Evolutionary conservation across 768 basidiomycete genomes (phyloP), one percentile per base, ranked within the genome.

Genomic region (Kwoniella sp.): DNA sequence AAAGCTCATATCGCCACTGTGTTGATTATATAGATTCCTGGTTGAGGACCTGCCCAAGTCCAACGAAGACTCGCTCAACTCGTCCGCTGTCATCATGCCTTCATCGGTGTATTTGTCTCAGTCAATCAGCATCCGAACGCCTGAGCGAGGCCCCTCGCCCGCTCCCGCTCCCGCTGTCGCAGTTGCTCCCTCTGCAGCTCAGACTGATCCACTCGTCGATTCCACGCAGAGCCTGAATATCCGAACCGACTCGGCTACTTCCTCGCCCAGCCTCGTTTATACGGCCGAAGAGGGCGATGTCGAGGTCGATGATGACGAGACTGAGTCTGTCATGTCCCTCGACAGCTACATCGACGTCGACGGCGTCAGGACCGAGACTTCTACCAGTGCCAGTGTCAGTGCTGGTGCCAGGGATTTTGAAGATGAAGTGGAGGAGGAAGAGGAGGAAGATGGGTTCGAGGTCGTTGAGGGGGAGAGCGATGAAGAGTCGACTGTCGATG

Each of bases 361-460:
- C 2, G 82, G 81, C 26, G 67, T 65, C 6, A 52, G 61, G 7
- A 83, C 48, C 80, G 84, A 22, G 85, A 86, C 61, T 10, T 64
- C 59, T 47, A 64, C 64, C 15, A 67, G 65, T 13, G 56, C 33
- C 2, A 48, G 57, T n/a, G 36, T 53, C 9, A 60, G 57, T 54
- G 52, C 47, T 26, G 36, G 27, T 5, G 17, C 40, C 3, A 44
- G 40, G 40, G 40, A 44, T 19, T 15, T 44, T 15, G 40, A 44
- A 3, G 48, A 24, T 29, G 36, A 50, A 2, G 63, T 50, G 17
- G 63, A 66, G 2, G 63, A 54, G 17, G 63, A 66, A 19, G 47
- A 50, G 10, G 60, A 64, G 24, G 56, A 63, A 33, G 73, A 71
- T 30, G 73, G 69, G 33, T 74, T 68, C 58, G 73, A 71, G 40